Evolutionary conservation across 2,329 filamentous ascomycete genomes (phyloP).

Genomic region (Pseudogymnoascus sp.): DNA sequence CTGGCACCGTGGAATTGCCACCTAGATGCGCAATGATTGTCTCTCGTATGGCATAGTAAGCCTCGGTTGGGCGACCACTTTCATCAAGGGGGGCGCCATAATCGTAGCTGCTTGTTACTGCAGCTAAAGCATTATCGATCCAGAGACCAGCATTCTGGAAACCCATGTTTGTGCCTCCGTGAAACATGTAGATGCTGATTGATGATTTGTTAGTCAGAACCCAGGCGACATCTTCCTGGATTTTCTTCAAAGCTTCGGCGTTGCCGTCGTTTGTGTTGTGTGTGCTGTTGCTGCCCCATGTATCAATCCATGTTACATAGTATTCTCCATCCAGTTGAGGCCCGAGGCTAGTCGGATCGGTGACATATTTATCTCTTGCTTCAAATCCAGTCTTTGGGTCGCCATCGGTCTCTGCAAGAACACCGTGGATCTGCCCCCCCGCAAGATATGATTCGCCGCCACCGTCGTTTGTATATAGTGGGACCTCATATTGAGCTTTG

Average conservation of each 20-base stretch:
- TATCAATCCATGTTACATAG: slow-evolving; percentile 37
- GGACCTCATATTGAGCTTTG: slow-evolving; percentile 33
- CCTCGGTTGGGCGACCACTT: slow-evolving; percentile 37
- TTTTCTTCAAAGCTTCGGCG: slow-evolving; percentile 19
- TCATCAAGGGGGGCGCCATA: slow-evolving; percentile 44
- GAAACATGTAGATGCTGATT: slow-evolving; percentile 45
- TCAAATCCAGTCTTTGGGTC: slow-evolving; percentile 34
- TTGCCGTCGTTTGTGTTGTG: slow-evolving; percentile 30
- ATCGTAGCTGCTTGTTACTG: slow-evolving; percentile 41
- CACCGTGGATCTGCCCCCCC: slow-evolving; percentile 36
- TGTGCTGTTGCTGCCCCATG: slow-evolving; percentile 34
- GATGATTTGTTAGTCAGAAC: slow-evolving; percentile 33
- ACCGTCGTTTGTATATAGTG: slow-evolving; percentile 44
- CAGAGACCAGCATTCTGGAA: slow-evolving; percentile 40
- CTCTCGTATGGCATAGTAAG: slow-evolving; percentile 35
- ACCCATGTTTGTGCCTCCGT: slow-evolving; percentile 44
- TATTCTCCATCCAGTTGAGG: slow-evolving; percentile 43
- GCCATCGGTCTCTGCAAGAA: slow-evolving; percentile 40
- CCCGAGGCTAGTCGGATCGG: slow-evolving; percentile 34
- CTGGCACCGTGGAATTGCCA: slow-evolving; percentile 29
- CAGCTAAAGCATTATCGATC: slow-evolving; percentile 30
- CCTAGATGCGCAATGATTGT: slow-evolving; percentile 33
- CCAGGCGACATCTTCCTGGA: slow-evolving; percentile 30
- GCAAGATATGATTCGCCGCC: slow-evolving; percentile 35
- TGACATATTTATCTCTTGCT: slow-evolving; percentile 36